phyloP scores from a whole-genome alignment of 768 basidiomycete species.

The Mycena albidolilacea region DNA sequence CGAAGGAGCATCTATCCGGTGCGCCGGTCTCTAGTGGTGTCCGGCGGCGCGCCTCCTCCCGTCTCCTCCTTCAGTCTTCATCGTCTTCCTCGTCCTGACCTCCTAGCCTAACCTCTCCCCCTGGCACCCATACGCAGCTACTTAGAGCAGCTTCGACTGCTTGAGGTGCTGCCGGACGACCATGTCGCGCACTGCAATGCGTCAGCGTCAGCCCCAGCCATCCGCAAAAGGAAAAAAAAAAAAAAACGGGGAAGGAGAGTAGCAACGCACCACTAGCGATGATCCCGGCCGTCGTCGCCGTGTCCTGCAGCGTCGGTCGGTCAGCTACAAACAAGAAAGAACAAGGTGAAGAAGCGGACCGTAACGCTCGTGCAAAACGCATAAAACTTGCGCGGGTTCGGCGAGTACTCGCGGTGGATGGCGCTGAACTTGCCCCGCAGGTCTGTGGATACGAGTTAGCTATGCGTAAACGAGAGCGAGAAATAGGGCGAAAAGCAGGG shows the following conservation, averaged over 20 bases:
- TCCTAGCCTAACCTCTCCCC: too few species aligned
- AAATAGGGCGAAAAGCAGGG: too few species aligned
- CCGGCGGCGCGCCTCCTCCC: neutral
- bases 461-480: too few species aligned
- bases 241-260: conserved; percentile 1
- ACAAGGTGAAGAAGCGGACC: conserved; percentile 45
- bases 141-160: conserved; percentile 77
- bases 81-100: too few species aligned
- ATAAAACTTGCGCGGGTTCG: conserved; percentile 81
- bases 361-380: conserved; percentile 86
- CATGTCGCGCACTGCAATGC: conserved; percentile 81
- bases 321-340: neutral
- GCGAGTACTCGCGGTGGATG: conserved; percentile 84
- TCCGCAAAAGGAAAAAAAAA: conserved; percentile 44
- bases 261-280: conserved; percentile 76
- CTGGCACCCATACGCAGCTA: too few species aligned
- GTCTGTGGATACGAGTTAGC: conserved; percentile 55
- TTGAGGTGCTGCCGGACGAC: conserved; percentile 85
- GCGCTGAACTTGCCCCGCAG: conserved; percentile 80
- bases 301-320: conserved; percentile 61
- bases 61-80: too few species aligned
- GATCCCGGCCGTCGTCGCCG: conserved; percentile 80
- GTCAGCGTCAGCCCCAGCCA: conserved; percentile 40
- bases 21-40: neutral
- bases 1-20: neutral